Base-by-base conservation (phyloP, 78 protist species). In the Dictyostelium firmibasis region DNA sequence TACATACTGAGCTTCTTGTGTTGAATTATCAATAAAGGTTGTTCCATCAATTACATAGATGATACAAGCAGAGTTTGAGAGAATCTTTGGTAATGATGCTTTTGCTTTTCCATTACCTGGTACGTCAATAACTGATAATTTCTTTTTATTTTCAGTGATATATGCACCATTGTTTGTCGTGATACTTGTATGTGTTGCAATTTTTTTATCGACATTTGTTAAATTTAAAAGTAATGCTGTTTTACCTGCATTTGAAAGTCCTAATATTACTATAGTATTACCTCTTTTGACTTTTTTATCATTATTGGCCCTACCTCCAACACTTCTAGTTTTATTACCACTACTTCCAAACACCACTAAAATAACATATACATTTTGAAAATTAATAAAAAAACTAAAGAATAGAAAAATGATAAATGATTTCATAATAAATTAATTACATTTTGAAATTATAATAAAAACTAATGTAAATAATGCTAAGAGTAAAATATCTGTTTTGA, bases 1-100 rank as follows among this genome's bases (percentile, higher is more conserved):
- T 86, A 88, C 93, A 44, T 64, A 88, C 93, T 88, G 87, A 44
- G 94, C 94, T 50, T 89, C 94, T n/a, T 43, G 64, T 0, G 70
- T 41, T 23, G 94, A 38, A 13, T 81, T 44, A 69, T 89, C 94
- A 47, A 69, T 38, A 72, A 89, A 89, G 1, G 43, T 27, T 16
- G 94, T 67, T n/a, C 53, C 25, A 81, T 89, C 94, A 27, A 89
- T 43, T n/a, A 69, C 20, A 69, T 89, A 89, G 2, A 89, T 69
- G 16, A 89, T 89, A 25, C 60, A 60, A 69, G 31, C 53, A 14
- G 94, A 78, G 4, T 60, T 18, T 9, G 43, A 8, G 27, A 89
- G 53, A 70, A 79, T 79, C 23, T 60, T 44, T 81, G 88, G 88
- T 35, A 89, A n/a, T 27, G 53, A 16, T 70, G 53, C 23, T 70